A percentile compares a stretch with the other conserved stretches of the same genome.
Evolutionary conservation across 2,329 filamentous ascomycete genomes (phyloP).

Genomic region (Aspergillus amoenus): DNA sequence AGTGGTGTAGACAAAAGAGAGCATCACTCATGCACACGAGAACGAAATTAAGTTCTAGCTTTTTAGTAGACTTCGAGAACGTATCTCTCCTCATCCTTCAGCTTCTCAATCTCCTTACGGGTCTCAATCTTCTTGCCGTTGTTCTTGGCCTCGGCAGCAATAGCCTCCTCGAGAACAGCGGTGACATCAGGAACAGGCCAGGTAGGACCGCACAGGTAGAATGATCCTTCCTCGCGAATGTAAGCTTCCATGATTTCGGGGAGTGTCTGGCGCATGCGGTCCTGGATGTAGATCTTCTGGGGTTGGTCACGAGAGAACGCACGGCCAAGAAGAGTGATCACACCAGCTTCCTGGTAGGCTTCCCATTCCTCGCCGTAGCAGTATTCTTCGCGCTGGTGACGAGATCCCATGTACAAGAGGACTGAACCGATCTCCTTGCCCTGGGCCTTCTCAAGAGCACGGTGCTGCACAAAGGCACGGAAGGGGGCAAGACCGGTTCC

Average conservation of each 20-base stretch:
- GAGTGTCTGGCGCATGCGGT: slow-evolving; percentile 89
- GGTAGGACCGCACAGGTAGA: slow-evolving; percentile 96
- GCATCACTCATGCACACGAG: slow-evolving; percentile 6
- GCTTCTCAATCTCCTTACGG: slow-evolving; percentile 87
- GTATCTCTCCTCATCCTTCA: slow-evolving; percentile 94
- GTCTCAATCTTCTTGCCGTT: slow-evolving; percentile 76
- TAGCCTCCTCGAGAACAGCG: slow-evolving; percentile 88
- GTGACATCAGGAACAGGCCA: slow-evolving; percentile 99
- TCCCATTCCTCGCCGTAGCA: slow-evolving; percentile 99
- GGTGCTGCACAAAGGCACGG: slow-evolving; percentile 97
- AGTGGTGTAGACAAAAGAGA: slow-evolving; percentile 13
- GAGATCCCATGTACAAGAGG: slow-evolving; percentile 92
- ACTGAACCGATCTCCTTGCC: slow-evolving; percentile 93
- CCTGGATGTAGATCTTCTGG: slow-evolving; percentile 99
- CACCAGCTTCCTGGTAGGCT: slow-evolving; percentile 90
- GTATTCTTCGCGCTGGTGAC: slow-evolving; percentile 97
- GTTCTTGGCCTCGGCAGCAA: slow-evolving; percentile 69
- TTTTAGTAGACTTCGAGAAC: slow-evolving; percentile 91
- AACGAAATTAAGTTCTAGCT: neutral
- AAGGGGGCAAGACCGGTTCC: slow-evolving; percentile 98
- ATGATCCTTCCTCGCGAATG: slow-evolving; percentile 81
- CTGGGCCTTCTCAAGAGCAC: slow-evolving; percentile 95
- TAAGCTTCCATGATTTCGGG: slow-evolving; percentile 82
- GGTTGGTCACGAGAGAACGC: slow-evolving; percentile 97
- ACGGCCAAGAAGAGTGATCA: slow-evolving; percentile 88